Percentiles rank a stretch among this genome's conserved stretches.
These are phyloP conservation scores for Perilla frutescens DNA, from an alignment of 257 asterid species.

Conservation along the genomic window DNA sequence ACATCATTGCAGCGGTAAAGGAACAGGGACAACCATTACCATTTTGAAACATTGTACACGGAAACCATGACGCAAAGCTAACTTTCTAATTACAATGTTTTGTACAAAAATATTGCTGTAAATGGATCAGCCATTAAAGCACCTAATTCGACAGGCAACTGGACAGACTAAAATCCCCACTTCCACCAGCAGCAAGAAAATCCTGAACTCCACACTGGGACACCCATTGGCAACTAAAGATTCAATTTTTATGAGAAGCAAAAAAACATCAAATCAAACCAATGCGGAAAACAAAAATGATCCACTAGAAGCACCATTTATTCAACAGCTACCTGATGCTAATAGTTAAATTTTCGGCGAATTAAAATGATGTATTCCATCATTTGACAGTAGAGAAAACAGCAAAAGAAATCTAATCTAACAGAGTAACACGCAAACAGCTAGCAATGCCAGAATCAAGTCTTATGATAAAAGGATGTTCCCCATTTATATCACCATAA, in stretches of 20 bases:
- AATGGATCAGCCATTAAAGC: too few species aligned
- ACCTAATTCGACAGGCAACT: too few species aligned
- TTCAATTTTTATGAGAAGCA: not conserved
- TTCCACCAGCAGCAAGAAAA: not conserved
- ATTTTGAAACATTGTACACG: too few species aligned
- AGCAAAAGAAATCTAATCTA: not conserved
- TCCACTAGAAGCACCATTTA: not conserved
- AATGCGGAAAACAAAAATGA: constrained; percentile 7
- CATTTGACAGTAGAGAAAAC: constrained; percentile 10
- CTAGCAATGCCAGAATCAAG: too few species aligned
- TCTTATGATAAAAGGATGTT: not conserved
- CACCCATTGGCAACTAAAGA: not conserved
- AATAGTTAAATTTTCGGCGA: not conserved
- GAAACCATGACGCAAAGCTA: too few species aligned
- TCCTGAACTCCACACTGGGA: not conserved
- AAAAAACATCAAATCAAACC: not conserved
- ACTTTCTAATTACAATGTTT: too few species aligned
- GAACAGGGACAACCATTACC: too few species aligned
- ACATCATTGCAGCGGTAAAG: not conserved
- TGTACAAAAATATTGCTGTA: too few species aligned
- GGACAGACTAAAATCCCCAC: not conserved
- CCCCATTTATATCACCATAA: not conserved
- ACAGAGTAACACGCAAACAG: constrained; percentile 14
- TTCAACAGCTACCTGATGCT: constrained; percentile 7
- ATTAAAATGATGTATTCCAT: not conserved